Evolutionary conservation across 2,329 filamentous ascomycete genomes (phyloP), one percentile per base, ranked within the genome.

Genomic region (Leptographium procerum): DNA sequence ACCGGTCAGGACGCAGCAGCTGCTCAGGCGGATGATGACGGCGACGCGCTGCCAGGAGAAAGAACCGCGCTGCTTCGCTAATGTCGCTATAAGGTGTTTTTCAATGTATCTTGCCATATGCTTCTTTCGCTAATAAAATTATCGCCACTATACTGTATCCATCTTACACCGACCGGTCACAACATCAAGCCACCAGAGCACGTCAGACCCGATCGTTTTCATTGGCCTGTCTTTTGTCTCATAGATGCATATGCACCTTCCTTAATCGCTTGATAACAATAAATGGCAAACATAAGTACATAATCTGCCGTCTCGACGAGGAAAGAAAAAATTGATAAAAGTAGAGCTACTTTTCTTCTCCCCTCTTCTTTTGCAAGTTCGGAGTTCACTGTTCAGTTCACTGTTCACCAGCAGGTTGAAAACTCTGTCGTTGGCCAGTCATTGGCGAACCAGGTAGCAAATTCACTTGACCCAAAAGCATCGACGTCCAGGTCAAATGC

Each of bases 401-500:
- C 36, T 16, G 48, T 24, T 36, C 24, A 54, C 34, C 24, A 36
- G 11, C 22, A n/a, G 34, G 7, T 8, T 13, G 24, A 29, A 16
- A 22, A 13, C 8, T 57, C 48, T 16, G 55, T 13, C 9, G 43
- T 28, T 9, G 64, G 55, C 68, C 67, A 69, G 52, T 66, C 66
- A 33, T 61, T 62, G 50, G 66, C 63, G 33, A 68, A 64, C 47
- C 64, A 64, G 33, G 48, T 55, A 40, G 56, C 53, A 9, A 62
- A 28, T 9, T 62, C 60, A 36, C 63, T 54, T 47, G 55, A 19
- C 45, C 63, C 66, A 26, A 68, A 65, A 14, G 57, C 61, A 22
- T 68, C 67, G 13, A 67, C 57, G 19, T 68, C 68, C 29, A 71
- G 68, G 53, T 70, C 68, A 52, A 71, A 65, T 5, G 66, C 69